Base-by-base conservation (phyloP, 1,284 basidiomycete genomes). In the Marasmius oreades region DNA sequence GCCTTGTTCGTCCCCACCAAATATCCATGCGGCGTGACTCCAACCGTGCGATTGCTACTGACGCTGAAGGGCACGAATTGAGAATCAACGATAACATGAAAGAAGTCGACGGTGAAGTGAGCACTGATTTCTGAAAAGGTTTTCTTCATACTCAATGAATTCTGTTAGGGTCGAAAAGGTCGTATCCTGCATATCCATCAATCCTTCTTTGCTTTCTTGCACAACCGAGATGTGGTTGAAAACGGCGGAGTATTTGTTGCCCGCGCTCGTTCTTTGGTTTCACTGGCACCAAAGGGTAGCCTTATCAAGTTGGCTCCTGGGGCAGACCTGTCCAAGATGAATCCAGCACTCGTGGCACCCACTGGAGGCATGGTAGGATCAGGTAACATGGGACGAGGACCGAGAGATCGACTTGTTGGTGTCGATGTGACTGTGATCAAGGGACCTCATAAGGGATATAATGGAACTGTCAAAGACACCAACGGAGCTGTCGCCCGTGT, bases 191-290 rank as follows among this genome's bases (percentile, higher is more conserved):
- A 98, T 69, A 95, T 95, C 47, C 92, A 97, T 69, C 94, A 97
- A 68, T 95, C 94, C 0, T 89, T 93, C 72, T 96, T 90, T 67
- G 93, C 92, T 4, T 99, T 98, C 79, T 73, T 99, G 45, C 89
- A 95, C 76, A 97, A 95, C 67, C 89, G 95, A 42, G 95, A 98
- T 54, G 80, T 93, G 59, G 69, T 80, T 16, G 95, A 98, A 69
- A 96, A 98, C 67, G 88, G 92, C 23, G 97, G 97, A 57, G 89
- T 98, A 22, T 99, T 96, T 66, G 91, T 99, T 52, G 90, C 92
- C 0, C 86, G 93, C 26, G 84, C 91, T 3, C 84, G 89, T 31
- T 85, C 87, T 1, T 77, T 96, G 34, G 84, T 82, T 0, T 94
- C 92, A 10, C 74, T 95, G 23, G 93, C 95, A 1, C 94, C 95